Evolutionary conservation across 2,329 filamentous ascomycete species (phyloP), one percentile per base, ranked within the genome.

Genomic region (Phialophora macrospora): DNA sequence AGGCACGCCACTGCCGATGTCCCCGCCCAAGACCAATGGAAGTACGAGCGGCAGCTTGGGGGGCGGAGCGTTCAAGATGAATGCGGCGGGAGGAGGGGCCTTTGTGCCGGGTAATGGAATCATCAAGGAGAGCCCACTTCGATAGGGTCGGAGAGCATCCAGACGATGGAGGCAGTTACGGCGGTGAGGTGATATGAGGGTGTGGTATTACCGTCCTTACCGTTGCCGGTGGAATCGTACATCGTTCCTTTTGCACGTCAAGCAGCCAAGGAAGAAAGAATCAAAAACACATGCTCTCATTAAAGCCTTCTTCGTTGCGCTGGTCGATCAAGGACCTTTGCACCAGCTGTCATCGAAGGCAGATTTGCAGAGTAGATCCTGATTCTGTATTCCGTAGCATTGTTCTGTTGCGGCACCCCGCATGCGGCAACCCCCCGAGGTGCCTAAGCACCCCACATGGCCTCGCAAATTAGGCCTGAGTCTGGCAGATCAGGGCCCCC

Each of bases 71-170:
- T 69, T 70, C 66, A 68, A 59, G 38, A 49, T 70, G 48, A 69
- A 67, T 55, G 66, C 62, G 11, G 62, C 66, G 12, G 63, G 64
- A 14, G 55, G 22, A 22, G 66, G 64, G 8, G 63, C 60, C 11
- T 67, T 68, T 63, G 69, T 70, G n/a, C 70, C 70, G n/a, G 70
- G 66, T 12, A 69, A 68, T 58, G 68, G 68, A n/a, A 65, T 69
- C 57, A 34, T 67, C 14, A 69, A 63, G 60, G 70, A 72, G 38
- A 72, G 68, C 63, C 70, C 70, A 8, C 65, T 72, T 55, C 65
- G 70, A 52, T 66, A 60, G 60, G n/a, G 24, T n/a, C 52, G 52
- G 55, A 38, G 55, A 57, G 32, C 14, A 34, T 52, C 24, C 20
- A 22, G 22, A 12, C 24, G 48, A 51, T 12, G 48, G 24, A 51